Base-by-base conservation (phyloP, 768 basidiomycete genomes). In the Dacryopinax primogenitus region DNA sequence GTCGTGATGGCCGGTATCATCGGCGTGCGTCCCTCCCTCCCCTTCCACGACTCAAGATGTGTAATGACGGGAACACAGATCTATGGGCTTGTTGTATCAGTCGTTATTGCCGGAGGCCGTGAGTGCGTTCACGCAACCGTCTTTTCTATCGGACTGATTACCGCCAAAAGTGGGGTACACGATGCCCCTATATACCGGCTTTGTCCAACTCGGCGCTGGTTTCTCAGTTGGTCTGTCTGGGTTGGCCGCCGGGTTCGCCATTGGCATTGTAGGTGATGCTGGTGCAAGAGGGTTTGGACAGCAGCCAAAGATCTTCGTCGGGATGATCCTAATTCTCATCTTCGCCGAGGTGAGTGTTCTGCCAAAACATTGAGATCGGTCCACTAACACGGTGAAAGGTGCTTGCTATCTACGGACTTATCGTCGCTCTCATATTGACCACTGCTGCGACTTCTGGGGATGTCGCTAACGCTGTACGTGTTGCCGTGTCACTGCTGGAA, bases 1-100 rank as follows among this genome's bases (percentile, higher is more conserved):
- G 93, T 97, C 75, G 88, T 99, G 78, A 97, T 98, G 95, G 95
- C 95, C 82, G 95, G 95, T 92, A 98, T 98, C 80, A 96, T 98
- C 79, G 95, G 90, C 75, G 95, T 98, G 70, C 69, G 92, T 86
- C 34, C 41, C 33, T 37, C 30, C 26, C 41, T 67, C 41, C 33
- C 62, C 33, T 9, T 62, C 15, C 36, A 1, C 36, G 21, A 28
- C 33, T 32, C 26, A 70, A 13, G 16, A 65, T 1, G 4, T n/a
- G n/a, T 23, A 7, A 51, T 41, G 63, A 45, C 32, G 32, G 44
- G 37, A 15, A 9, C 21, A 3, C 62, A 91, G 93, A 92, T 91
- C 71, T 97, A 99, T 77, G 96, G 96, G 72, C 85, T 99, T 67
- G 96, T 99, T 76, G 95, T 99, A 61, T 94, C 93, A n/a, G 95